Evolutionary conservation across 2,329 filamentous ascomycete species (phyloP), one percentile per base, ranked within the genome.

Genomic region (Exophiala calicioides): DNA sequence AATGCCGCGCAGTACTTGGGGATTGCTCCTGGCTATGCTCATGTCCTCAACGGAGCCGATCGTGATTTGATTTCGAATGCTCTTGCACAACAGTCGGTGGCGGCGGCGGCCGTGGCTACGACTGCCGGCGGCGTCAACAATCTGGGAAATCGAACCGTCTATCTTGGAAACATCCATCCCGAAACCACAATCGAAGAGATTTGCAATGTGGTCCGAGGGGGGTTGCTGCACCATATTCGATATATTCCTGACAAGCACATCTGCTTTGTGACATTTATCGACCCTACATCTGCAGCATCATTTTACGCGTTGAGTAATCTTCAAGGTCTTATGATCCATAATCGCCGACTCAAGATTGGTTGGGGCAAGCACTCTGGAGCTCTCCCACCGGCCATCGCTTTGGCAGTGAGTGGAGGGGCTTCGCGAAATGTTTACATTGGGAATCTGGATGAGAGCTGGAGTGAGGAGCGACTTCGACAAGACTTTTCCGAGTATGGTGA

Each of bases 181-280:
- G 93, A 98, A 73, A 98, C 93, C 1, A 97, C 91, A 2, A 95
- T 97, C 60, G 93, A 98, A 73, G 93, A 98, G 73, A 98, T 98
- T 66, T 98, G 93, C 79, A 98, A 98, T 64, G 93, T 98, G 47
- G 93, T 98, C 41, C 84, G 93, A 56, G 93, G 93, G 49, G 93
- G 93, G 60, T 80, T 98, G 57, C 78, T 98, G 61, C 93, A 98
- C 69, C 93, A 98, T 69, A 95, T 98, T 68, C 89, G 93, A 60
- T 98, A 97, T 72, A 98, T 98, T 61, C 93, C 93, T 5, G 93
- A 98, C 75, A 98, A 98, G 81, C 93, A 98, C 72, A 98, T 98
- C 60, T 98, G 93, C 77, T 98, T 98, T 65, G 93, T 98, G 47
- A 98, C 93, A 1, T 98, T 98, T 71, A 97, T 98, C 68, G 93